Conservation (phyloP, 306 rosid species). For the Rosa rugosa region DNA sequence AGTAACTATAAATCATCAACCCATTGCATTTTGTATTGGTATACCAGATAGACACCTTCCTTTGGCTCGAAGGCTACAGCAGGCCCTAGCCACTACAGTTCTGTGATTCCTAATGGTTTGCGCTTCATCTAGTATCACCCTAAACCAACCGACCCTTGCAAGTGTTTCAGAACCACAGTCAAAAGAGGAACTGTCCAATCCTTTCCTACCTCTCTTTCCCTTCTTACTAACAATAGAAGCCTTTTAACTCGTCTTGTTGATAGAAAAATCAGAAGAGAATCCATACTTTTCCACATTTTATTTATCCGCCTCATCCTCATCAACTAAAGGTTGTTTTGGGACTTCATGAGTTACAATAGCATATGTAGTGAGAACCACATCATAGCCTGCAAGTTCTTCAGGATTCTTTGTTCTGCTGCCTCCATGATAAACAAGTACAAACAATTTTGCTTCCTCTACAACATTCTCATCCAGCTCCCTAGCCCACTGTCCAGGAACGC, state of each 20-base stretch:
- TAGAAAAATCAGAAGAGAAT: slow-evolving; percentile 59
- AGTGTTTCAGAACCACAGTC: slow-evolving; percentile 70
- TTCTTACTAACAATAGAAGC: slow-evolving; percentile 42
- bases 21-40: slow-evolving; percentile 78
- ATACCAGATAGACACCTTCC: slow-evolving; percentile 99
- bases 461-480: slow-evolving; percentile 91
- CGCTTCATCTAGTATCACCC: slow-evolving; percentile 98
- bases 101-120: slow-evolving; percentile 98
- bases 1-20: slow-evolving; percentile 92
- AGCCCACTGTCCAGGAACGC: slow-evolving; percentile 95
- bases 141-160: slow-evolving; percentile 90
- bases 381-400: slow-evolving; percentile 66
- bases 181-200: slow-evolving; percentile 52
- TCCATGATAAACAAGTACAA: slow-evolving; percentile 82
- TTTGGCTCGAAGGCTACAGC: slow-evolving; percentile 94
- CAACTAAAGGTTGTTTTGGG: slow-evolving; percentile 87
- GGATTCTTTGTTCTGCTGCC: slow-evolving; percentile 91
- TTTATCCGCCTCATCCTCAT: slow-evolving; percentile 79
- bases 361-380: slow-evolving; percentile 95
- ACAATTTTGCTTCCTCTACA: slow-evolving; percentile 60
- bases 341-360: slow-evolving; percentile 86
- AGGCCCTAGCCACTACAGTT: slow-evolving; percentile 99
- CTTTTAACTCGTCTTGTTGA: slow-evolving; percentile 69
- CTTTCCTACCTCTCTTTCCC: slow-evolving; percentile 76
- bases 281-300: slow-evolving; percentile 66